Evolutionary conservation across 2,329 filamentous ascomycete species (phyloP), one percentile per base, ranked within the genome.

Genomic region (Fusarium hainanense): DNA sequence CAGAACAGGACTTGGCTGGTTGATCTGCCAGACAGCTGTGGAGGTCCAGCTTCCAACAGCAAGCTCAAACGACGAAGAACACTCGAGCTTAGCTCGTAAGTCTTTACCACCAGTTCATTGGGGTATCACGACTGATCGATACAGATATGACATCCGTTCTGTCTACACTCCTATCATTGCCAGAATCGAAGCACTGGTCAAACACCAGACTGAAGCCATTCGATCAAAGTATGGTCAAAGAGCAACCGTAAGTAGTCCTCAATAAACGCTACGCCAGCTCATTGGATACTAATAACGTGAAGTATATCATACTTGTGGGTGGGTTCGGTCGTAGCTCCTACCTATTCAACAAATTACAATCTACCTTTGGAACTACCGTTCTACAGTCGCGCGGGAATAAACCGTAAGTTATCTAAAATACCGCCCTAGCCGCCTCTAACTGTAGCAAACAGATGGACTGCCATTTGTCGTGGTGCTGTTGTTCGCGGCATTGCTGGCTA

Each of bases 261-360:
- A 13, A 10, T 34, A 34, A 2, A 34, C 5, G 7, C 0, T 18
- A 1, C 8, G 8, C 8, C 16, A 18, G 0, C 32, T 9, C 0
- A 1, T 18, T 18, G 16, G 32, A n/a, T 10, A 7, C 23, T 63
- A 6, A 63, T 21, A 11, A 11, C 6, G 1, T 0, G 3, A 16
- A 82, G 82, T 79, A 77, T 25, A 54, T 83, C 7, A 72, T 82
- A 3, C 73, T 83, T 0, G 81, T 79, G 0, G 82, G 82, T 0
- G 82, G 81, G 0, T 79, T 83, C 7, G 81, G 82, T 0, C 66
- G 77, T 3, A 78, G 73, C 16, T 32, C 49, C 0, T 81, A 78
- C 7, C 58, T 83, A 1, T 68, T 62, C 13, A 43, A 63, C 4
- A 56, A 58, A 0, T 51, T 83, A 0, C 58, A 63, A 0, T 20